Base-by-base conservation (phyloP, 192 early-diverging fungal genomes). In the Coemansia nantahalensis region DNA sequence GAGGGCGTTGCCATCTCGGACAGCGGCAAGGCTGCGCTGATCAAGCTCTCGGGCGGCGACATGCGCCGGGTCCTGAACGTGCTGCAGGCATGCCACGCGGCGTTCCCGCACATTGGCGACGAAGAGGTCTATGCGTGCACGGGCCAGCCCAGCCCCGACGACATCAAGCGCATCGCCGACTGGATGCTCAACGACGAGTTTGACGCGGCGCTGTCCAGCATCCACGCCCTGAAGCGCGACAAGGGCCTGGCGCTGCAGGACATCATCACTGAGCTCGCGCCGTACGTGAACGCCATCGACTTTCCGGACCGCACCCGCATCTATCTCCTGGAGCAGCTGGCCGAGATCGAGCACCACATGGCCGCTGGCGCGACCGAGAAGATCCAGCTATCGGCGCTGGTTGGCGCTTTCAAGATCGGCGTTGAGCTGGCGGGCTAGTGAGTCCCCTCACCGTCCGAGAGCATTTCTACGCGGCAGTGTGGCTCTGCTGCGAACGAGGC, bases 11-110 rank as follows among this genome's bases (percentile, higher is more conserved):
- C 91, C 34, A 84, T 99, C 15, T 86, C 87, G 4, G 68, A 83
- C 16, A 84, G 89, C 8, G 95, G 91, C 8, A 82, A 80, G 47
- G 49, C 84, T 21, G 93, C 97, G 16, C 71, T 99, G 17, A 63
- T 97, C 37, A 81, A 77, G 45, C 65, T 99, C 0, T 91, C 90
- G 0, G 79, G 84, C 39, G 95, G 97, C n/a, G 97, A 99, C 66
- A 99, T 99, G 97, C 83, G 97, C 55, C 80, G 91, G 17, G 90
- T 91, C 8, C 77, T 99, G 30, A 99, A 99, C 67, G 91, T 99
- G 35, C 69, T 98, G 37, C 97, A 95, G 73, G 81, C 94, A 1
- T 91, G 89, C 52, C 89, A 93, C 69, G 90, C 93, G 6, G 92
- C 89, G 8, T 94, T 87, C 52, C 79, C 87, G 42, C 54, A 51